Percentiles rank a stretch among this genome's conserved stretches.
These are phyloP conservation scores for Hypoxylon fuscum DNA, from an alignment of 495 filamentous ascomycete genomes.

Conservation along the genomic window DNA sequence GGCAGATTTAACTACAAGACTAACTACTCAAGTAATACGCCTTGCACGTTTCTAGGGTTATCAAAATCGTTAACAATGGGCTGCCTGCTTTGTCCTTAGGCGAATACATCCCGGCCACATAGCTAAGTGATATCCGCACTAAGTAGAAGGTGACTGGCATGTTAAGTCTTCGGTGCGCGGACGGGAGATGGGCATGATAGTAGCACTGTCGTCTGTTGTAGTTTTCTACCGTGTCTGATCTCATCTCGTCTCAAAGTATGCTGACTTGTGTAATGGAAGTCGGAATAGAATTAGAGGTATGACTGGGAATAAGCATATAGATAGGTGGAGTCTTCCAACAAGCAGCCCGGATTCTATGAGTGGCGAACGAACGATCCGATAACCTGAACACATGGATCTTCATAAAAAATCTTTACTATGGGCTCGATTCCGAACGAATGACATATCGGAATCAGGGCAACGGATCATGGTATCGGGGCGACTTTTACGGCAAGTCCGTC, in stretches of 20 bases:
- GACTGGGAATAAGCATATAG: background rate
- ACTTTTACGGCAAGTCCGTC: slow-evolving; percentile 17
- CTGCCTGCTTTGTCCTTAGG: background rate
- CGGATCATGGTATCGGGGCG: slow-evolving; percentile 9
- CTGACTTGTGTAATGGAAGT: too few relatives aligned
- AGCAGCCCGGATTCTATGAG: background rate
- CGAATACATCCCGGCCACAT: background rate
- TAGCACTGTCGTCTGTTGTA: too few relatives aligned
- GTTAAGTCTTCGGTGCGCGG: too few relatives aligned
- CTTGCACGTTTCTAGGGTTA: background rate
- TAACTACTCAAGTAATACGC: background rate
- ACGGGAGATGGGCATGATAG: too few relatives aligned
- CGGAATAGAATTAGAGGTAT: too few relatives aligned
- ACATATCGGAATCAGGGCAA: slow-evolving; percentile 2
- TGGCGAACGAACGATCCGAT: background rate
- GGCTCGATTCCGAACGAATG: background rate
- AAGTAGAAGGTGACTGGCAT: too few relatives aligned
- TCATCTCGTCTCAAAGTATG: too few relatives aligned
- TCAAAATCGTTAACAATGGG: background rate
- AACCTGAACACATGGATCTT: background rate
- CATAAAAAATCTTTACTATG: background rate
- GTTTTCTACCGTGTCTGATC: too few relatives aligned
- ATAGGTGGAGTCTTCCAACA: background rate
- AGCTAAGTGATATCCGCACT: too few relatives aligned
- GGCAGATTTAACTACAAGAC: background rate